Conservation (phyloP, 73 alveolate species). For the Effrenium voratum region DNA sequence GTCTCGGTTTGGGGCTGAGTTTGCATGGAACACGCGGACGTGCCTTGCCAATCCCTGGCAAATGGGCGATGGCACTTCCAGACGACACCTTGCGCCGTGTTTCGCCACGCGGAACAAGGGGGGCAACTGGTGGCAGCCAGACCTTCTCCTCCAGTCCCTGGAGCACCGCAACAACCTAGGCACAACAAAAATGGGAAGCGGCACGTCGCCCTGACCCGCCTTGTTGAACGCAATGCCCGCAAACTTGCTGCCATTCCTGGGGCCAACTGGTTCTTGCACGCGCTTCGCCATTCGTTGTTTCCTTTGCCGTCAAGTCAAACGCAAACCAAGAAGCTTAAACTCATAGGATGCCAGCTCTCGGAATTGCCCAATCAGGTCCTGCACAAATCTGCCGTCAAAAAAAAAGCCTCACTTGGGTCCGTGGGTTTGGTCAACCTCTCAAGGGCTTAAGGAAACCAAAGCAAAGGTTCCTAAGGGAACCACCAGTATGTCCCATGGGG, state of each 20-base stretch:
- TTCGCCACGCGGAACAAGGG: neutral
- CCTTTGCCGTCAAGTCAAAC: neutral
- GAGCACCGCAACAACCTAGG: slow-evolving; percentile 43
- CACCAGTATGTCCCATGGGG: neutral
- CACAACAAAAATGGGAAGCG: neutral
- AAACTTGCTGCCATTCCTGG: slow-evolving; percentile 45
- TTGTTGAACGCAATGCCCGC: slow-evolving; percentile 74
- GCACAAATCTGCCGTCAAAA: too few relatives aligned
- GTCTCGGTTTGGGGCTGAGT: too few relatives aligned
- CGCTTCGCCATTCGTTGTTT: neutral
- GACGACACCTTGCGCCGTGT: slow-evolving; percentile 7
- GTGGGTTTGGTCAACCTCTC: too few relatives aligned
- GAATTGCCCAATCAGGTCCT: slow-evolving; percentile 54
- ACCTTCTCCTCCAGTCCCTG: slow-evolving; percentile 25
- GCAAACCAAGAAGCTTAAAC: neutral
- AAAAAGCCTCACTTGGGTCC: too few relatives aligned
- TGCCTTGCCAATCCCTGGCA: slow-evolving; percentile 64
- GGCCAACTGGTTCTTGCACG: too few relatives aligned
- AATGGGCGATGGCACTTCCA: slow-evolving; percentile 44
- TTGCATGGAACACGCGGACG: too few relatives aligned
- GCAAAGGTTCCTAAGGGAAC: too few relatives aligned
- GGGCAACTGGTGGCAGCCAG: neutral
- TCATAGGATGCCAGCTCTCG: slow-evolving; percentile 32
- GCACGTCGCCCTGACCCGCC: neutral
- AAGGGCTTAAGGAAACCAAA: too few relatives aligned